Percentiles rank a stretch among this genome's conserved stretches.
These are phyloP conservation scores for Drechslera avenae DNA, from an alignment of 2,329 filamentous ascomycete species.

Conservation along the genomic window DNA sequence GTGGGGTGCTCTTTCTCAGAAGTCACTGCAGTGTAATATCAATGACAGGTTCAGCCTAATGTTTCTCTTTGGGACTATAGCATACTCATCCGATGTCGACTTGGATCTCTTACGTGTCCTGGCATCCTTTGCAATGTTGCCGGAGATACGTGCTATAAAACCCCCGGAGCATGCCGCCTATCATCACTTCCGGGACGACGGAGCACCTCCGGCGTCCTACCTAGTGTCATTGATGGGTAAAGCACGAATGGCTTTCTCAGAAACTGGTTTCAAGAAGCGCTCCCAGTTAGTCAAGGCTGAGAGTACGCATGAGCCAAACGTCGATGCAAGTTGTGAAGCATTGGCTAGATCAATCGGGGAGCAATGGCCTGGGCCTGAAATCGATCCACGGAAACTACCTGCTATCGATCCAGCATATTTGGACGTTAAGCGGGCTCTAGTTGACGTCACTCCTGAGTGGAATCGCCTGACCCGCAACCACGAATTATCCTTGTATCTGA, in stretches of 20 bases:
- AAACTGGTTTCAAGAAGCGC: slow-evolving; percentile 28
- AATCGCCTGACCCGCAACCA: slow-evolving; percentile 55
- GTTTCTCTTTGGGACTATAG: slow-evolving; percentile 55
- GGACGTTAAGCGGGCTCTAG: slow-evolving; percentile 46
- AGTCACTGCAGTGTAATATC: slow-evolving; percentile 35
- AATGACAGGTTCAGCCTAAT: slow-evolving; percentile 49
- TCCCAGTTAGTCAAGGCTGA: slow-evolving; percentile 38
- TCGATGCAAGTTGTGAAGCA: slow-evolving; percentile 37
- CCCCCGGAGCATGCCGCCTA: slow-evolving; percentile 44
- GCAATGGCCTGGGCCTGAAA: slow-evolving; percentile 48
- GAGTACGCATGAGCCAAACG: slow-evolving; percentile 26
- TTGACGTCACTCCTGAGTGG: slow-evolving; percentile 55
- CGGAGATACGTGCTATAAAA: slow-evolving; percentile 46
- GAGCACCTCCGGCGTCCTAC: slow-evolving; percentile 32
- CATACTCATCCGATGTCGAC: slow-evolving; percentile 49
- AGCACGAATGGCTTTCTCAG: slow-evolving; percentile 39
- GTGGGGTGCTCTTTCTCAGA: slow-evolving; percentile 54
- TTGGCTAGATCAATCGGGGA: slow-evolving; percentile 50
- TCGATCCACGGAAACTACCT: slow-evolving; percentile 37
- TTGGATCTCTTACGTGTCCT: slow-evolving; percentile 52
- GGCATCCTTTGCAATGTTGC: slow-evolving; percentile 52
- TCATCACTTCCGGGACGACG: slow-evolving; percentile 44
- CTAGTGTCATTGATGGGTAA: slow-evolving; percentile 19
- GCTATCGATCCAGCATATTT: slow-evolving; percentile 40
- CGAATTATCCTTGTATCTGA: slow-evolving; percentile 53